Conservation (phyloP, 371 early-diverging fungal genomes). For the Mucor ambiguus region DNA sequence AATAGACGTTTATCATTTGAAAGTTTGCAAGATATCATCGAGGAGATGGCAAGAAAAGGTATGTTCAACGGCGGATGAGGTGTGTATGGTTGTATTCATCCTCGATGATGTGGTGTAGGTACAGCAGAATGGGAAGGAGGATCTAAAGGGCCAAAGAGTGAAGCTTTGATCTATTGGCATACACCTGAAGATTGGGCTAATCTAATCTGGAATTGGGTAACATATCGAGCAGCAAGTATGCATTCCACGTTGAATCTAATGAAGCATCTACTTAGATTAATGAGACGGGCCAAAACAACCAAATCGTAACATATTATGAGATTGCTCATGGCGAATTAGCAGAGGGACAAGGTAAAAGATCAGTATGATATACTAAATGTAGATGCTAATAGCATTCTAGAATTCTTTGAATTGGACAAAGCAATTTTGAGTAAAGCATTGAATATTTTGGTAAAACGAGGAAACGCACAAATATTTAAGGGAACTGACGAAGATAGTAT, state of each 20-base stretch:
- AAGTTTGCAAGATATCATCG: constrained; percentile 69
- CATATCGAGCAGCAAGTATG: no score
- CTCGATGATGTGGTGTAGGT: constrained; percentile 36
- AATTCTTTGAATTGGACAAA: constrained; percentile 77
- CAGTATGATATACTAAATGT: no score
- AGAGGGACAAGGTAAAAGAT: constrained; percentile 66
- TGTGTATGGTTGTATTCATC: background rate
- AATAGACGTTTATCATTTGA: constrained; percentile 62
- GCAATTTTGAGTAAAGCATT: constrained; percentile 72
- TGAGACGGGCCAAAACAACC: constrained; percentile 73
- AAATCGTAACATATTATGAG: constrained; percentile 85
- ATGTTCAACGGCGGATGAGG: background rate
- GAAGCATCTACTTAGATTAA: constrained; percentile 50
- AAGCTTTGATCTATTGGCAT: constrained; percentile 81
- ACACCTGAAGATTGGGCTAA: constrained; percentile 91
- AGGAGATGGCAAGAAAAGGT: constrained; percentile 77
- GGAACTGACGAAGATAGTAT: constrained; percentile 76
- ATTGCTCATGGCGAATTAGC: constrained; percentile 79
- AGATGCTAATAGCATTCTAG: constrained; percentile 32
- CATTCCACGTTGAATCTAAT: background rate
- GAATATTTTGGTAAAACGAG: constrained; percentile 76
- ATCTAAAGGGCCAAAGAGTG: constrained; percentile 49
- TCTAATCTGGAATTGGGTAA: constrained; percentile 81
- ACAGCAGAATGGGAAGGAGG: constrained; percentile 77
- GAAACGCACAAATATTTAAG: constrained; percentile 80